Percentiles rank a stretch among this genome's conserved stretches.
These are phyloP conservation scores for Phytophthora foliorum DNA, from an alignment of 352 stramenopile species.

Conservation along the genomic window DNA sequence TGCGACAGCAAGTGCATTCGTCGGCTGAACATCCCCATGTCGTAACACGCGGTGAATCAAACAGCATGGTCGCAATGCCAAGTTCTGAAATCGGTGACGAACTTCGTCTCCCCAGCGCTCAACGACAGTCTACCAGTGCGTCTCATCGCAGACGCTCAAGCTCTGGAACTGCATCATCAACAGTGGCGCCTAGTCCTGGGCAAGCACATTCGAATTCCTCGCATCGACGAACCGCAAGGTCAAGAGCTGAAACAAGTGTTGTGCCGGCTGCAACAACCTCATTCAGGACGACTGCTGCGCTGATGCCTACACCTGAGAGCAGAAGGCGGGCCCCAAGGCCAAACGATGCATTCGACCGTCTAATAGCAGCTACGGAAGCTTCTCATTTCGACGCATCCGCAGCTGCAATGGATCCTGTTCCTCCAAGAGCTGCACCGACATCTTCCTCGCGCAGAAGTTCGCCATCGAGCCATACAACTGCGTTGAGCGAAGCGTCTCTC, in stretches of 20 bases:
- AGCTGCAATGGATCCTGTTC: too few relatives aligned
- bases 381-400: too few relatives aligned
- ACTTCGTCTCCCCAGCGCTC: conserved; percentile 4
- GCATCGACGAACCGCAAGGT: conserved; percentile 3
- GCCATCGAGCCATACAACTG: neutral
- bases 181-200: neutral
- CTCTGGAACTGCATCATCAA: conserved; percentile 7
- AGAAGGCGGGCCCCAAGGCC: neutral
- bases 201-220: neutral
- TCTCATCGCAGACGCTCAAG: conserved; percentile 4
- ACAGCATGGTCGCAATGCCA: conserved; percentile 8
- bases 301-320: neutral
- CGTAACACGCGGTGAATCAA: neutral
- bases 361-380: too few relatives aligned
- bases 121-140: neutral
- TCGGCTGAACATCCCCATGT: conserved; percentile 4
- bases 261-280: too few relatives aligned
- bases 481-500: neutral
- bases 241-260: conserved; percentile 2
- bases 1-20: neutral
- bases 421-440: too few relatives aligned
- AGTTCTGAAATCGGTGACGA: conserved; percentile 9
- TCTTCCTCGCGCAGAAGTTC: too few relatives aligned
- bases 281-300: neutral
- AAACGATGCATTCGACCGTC: too few relatives aligned